Evolutionary conservation across 2,329 filamentous ascomycete species (phyloP).

Genomic region (Pyrenophora graminea): DNA sequence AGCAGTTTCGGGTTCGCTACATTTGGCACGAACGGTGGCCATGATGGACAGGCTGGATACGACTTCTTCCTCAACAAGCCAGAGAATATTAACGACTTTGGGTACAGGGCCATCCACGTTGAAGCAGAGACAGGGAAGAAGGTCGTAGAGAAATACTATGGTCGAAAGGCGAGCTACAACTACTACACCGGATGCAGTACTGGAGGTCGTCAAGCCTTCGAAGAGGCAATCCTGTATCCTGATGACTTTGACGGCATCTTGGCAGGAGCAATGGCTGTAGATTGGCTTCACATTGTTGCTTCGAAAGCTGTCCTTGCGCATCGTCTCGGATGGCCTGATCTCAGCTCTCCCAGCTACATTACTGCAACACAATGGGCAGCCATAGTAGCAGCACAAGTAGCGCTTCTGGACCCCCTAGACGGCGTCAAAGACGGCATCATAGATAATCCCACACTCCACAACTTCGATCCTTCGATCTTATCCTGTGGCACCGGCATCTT

Average conservation of each 20-base stretch:
- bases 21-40: constrained; percentile 47
- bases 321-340: constrained; percentile 44
- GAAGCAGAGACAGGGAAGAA: constrained; percentile 41
- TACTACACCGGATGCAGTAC: constrained; percentile 39
- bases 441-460: constrained; percentile 19
- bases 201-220: constrained; percentile 35
- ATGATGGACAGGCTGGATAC: constrained; percentile 48
- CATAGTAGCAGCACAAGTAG: constrained; percentile 48
- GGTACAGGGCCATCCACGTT: constrained; percentile 44
- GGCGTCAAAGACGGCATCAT: constrained; percentile 38
- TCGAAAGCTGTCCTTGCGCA: constrained; percentile 45
- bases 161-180: constrained; percentile 42
- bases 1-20: constrained; percentile 43
- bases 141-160: constrained; percentile 46
- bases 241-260: constrained; percentile 39
- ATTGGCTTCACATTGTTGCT: constrained; percentile 20
- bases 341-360: constrained; percentile 11
- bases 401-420: constrained; percentile 45
- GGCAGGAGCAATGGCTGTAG: constrained; percentile 41
- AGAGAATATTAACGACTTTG: constrained; percentile 54
- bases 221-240: constrained; percentile 26
- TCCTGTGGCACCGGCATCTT: constrained; percentile 22
- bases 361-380: constrained; percentile 21
- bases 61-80: constrained; percentile 52
- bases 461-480: constrained; percentile 20